phyloP scores from a whole-genome alignment of 768 basidiomycete species.

The Mycena galericulata region DNA sequence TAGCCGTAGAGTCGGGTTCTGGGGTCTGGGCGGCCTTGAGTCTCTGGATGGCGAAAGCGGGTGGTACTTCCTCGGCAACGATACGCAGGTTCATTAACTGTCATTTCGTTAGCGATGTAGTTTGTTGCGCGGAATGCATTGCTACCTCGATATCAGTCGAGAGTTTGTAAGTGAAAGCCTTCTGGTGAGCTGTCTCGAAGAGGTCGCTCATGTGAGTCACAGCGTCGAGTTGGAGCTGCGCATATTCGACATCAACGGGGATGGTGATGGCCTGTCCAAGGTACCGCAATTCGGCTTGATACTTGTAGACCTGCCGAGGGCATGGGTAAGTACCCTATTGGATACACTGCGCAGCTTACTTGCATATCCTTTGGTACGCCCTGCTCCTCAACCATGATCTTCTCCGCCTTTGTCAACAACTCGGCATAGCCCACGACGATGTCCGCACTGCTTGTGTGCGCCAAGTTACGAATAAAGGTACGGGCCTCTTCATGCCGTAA shows the following conservation, averaged over 20 bases:
- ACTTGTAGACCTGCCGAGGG: constrained; percentile 18
- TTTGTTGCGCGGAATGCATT: too few species aligned
- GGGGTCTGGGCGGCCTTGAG: neutral
- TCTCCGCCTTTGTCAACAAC: constrained; percentile 26
- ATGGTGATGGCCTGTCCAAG: constrained; percentile 7
- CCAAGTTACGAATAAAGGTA: constrained; percentile 26
- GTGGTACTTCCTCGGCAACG: constrained; percentile 23
- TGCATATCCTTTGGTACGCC: constrained; percentile 25
- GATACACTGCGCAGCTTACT: neutral
- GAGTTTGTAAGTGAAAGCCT: constrained; percentile 30
- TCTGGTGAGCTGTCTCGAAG: constrained; percentile 25
- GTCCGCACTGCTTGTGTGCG: constrained; percentile 5
- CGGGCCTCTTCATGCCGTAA: constrained; percentile 31
- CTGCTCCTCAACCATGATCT: constrained; percentile 29
- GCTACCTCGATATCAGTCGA: constrained; percentile 25
- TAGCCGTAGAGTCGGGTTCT: constrained; percentile 1
- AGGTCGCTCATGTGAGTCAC: constrained; percentile 18
- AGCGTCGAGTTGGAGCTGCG: constrained; percentile 23
- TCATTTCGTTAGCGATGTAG: too few species aligned
- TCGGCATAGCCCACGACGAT: constrained; percentile 23
- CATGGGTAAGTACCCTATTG: too few species aligned
- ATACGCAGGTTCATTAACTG: constrained; percentile 29
- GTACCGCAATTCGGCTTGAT: constrained; percentile 34
- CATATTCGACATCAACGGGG: constrained; percentile 5
- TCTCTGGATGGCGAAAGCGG: constrained; percentile 4